Evolutionary conservation across 1,284 basidiomycete genomes (phyloP).

Genomic region (Cutaneotrichosporon spelunceum): DNA sequence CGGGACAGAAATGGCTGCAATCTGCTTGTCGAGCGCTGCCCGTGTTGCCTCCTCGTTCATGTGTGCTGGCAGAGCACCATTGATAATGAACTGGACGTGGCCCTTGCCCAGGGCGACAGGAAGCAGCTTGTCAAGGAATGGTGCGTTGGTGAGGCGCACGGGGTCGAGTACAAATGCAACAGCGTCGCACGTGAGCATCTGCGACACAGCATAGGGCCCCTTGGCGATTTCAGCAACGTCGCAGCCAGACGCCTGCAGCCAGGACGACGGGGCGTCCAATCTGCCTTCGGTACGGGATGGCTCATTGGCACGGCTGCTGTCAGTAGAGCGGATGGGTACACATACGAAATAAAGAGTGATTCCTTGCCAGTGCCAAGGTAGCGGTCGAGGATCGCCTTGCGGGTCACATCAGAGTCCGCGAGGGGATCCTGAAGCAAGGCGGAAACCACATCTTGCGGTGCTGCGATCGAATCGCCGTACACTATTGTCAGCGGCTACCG

Average conservation of each 20-base stretch:
- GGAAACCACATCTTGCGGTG: slow-evolving; percentile 40
- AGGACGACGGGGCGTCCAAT: slow-evolving; percentile 32
- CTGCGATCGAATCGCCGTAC: slow-evolving; percentile 36
- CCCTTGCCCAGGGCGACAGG: slow-evolving; percentile 25
- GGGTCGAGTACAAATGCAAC: slow-evolving; percentile 46
- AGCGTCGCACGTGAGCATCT: slow-evolving; percentile 28
- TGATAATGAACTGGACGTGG: slow-evolving; percentile 36
- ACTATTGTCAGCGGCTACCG: slow-evolving; percentile 25
- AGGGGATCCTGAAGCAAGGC: slow-evolving; percentile 45
- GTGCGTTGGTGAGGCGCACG: slow-evolving; percentile 27
- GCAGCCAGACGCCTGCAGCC: slow-evolving; percentile 31
- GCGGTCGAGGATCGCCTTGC: slow-evolving; percentile 29
- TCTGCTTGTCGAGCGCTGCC: slow-evolving; percentile 24
- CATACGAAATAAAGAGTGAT: slow-evolving; percentile 23
- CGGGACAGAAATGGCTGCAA: slow-evolving; percentile 15
- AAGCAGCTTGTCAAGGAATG: slow-evolving; percentile 19
- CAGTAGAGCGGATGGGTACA: not conserved
- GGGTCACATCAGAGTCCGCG: slow-evolving; percentile 27
- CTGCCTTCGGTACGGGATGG: slow-evolving; percentile 14
- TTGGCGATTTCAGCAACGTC: slow-evolving; percentile 35
- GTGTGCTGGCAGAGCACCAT: slow-evolving; percentile 33
- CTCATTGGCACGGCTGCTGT: slow-evolving; percentile 2
- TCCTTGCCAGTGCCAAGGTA: slow-evolving; percentile 23
- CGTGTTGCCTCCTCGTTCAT: slow-evolving; percentile 23
- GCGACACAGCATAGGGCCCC: slow-evolving; percentile 10